Base-by-base conservation (phyloP, 2,329 filamentous ascomycete species). In the Chaetomiaceae sp. region DNA sequence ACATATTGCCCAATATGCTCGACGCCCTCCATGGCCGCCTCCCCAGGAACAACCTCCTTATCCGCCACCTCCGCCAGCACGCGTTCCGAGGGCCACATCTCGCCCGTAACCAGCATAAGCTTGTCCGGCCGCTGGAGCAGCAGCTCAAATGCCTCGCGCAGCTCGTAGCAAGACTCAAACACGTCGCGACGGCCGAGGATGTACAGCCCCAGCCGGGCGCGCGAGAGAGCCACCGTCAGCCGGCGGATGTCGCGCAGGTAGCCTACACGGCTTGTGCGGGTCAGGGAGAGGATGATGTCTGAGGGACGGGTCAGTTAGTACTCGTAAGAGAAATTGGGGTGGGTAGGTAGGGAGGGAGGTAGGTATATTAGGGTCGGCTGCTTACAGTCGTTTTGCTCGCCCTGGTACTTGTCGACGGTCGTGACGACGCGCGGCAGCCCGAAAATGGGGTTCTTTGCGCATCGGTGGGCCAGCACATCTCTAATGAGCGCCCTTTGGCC, bases 391-490 rank as follows among this genome's bases (percentile, higher is more conserved):
- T 99, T 99, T 72, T 99, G 94, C 75, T 99, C 94, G 68, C 94
- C 95, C 74, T 99, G 94, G 66, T 97, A 99, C 69, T 96, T 96
- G 74, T 99, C 94, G 58, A 99, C 92, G 5, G 95, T 99, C 3
- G 89, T 91, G 25, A 99, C 89, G 48, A 87, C 86, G 69, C 86
- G 87, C 16, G 94, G 94, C 69, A 96, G 74, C 8, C 92, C 91
- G 71, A 99, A 99, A 18, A 97, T 74, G 2, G 84, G 74, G 63
- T 90, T 95, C 62, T 82, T 86, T 33, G 84, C 86, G 69, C 94
- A 99, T 54, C 94, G 81, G 66, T 95, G 89, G 13, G 74, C 75
- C 47, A 99, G 73, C 3, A 99, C 90, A 69, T 99, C 92, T 62
- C 81, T 85, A 56, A 99, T 89, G 62, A 99, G 75, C 29, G 91